A percentile compares a stretch with the other conserved stretches of the same genome.
These are phyloP conservation scores for Lodderomyces pseudojiufengensis DNA, from an alignment of 1,139 yeast species.

Conservation along the genomic window DNA sequence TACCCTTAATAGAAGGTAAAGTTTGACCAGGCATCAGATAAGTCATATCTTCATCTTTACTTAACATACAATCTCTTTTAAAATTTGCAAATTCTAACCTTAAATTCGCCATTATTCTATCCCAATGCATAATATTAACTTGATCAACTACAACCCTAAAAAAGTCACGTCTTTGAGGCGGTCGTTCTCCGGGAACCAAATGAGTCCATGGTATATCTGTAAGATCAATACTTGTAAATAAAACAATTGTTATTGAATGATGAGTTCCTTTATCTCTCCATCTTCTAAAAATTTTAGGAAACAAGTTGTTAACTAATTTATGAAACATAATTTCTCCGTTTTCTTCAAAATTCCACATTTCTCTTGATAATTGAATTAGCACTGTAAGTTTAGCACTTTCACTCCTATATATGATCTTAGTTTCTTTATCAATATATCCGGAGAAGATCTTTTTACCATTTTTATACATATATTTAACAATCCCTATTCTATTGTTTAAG, in stretches of 20 bases:
- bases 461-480: constrained; percentile 64
- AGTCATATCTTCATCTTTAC: constrained; percentile 34
- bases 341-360: constrained; percentile 98
- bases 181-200: constrained; percentile 69
- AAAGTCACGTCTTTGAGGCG: constrained; percentile 67
- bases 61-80: constrained; percentile 63
- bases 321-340: constrained; percentile 93
- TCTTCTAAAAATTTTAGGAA: constrained; percentile 83
- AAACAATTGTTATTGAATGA: constrained; percentile 85
- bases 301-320: constrained; percentile 81
- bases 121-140: constrained; percentile 84
- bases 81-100: constrained; percentile 83
- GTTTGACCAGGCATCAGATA: constrained; percentile 53
- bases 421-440: constrained; percentile 65
- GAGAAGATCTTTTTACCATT: constrained; percentile 65
- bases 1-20: constrained; percentile 86
- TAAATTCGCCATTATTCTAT: constrained; percentile 82
- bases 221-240: constrained; percentile 77
- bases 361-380: constrained; percentile 83
- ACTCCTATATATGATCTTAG: constrained; percentile 81
- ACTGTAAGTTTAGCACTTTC: constrained; percentile 85
- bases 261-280: constrained; percentile 88
- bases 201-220: constrained; percentile 55
- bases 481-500: constrained; percentile 55
- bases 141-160: constrained; percentile 95